Evolutionary conservation across 2,329 filamentous ascomycete species (phyloP).

Genomic region (Diaporthe eres): DNA sequence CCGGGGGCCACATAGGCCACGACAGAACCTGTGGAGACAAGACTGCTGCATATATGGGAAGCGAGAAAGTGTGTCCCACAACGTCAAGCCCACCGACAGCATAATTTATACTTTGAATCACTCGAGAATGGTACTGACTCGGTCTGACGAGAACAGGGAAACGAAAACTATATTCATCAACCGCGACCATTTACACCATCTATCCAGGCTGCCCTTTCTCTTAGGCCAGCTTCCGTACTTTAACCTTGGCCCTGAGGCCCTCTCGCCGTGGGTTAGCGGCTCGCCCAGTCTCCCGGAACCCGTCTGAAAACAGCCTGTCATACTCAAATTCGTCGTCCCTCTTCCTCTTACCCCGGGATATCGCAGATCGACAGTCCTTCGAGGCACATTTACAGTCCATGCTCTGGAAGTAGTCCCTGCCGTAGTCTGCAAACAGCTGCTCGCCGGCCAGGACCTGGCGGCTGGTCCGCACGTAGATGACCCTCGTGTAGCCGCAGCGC

Average conservation of each 20-base stretch:
- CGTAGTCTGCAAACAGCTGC: background rate
- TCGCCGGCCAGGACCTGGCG: background rate
- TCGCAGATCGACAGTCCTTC: background rate
- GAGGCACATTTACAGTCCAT: background rate
- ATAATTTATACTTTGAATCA: slow-evolving; percentile 2
- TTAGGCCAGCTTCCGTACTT: background rate
- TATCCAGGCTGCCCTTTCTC: no score
- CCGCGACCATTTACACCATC: background rate
- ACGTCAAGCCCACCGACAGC: background rate
- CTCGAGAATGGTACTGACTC: background rate
- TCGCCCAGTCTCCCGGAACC: background rate
- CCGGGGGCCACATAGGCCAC: background rate
- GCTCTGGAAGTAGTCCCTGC: background rate
- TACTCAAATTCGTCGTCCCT: background rate
- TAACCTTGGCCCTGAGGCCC: background rate
- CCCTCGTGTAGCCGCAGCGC: background rate
- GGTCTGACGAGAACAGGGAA: background rate
- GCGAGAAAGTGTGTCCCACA: background rate
- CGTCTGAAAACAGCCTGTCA: background rate
- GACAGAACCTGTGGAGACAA: background rate
- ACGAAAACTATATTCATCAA: background rate
- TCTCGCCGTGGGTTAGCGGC: background rate
- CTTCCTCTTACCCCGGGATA: background rate
- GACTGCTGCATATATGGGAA: background rate
- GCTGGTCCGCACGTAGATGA: background rate